phyloP scores from a whole-genome alignment of 805 yeast species.

The Cyberlindnera mrakii region DNA sequence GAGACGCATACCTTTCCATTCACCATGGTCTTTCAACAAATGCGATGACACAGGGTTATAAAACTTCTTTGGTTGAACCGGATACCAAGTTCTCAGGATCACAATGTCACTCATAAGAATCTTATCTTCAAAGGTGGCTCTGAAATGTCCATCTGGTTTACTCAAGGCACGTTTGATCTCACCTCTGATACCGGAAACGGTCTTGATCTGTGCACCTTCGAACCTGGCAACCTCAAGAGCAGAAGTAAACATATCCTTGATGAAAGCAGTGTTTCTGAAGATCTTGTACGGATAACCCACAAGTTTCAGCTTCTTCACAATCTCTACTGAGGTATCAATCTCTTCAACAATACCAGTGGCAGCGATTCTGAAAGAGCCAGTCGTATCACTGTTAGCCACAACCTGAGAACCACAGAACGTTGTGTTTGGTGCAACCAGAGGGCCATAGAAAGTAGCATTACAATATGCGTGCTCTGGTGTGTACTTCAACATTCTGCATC shows the following conservation, averaged over 20 bases:
- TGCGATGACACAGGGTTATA: constrained; percentile 96
- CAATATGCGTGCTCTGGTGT: constrained; percentile 98
- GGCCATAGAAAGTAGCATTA: constrained; percentile 94
- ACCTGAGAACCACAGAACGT: constrained; percentile 94
- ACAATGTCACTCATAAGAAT: constrained; percentile 85
- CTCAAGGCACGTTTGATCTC: constrained; percentile 93
- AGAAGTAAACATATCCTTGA: constrained; percentile 92
- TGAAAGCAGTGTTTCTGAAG: constrained; percentile 93
- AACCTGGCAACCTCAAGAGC: constrained; percentile 94
- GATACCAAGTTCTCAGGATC: constrained; percentile 93
- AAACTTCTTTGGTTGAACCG: constrained; percentile 82
- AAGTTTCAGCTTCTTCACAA: constrained; percentile 90
- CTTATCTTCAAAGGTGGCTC: constrained; percentile 97
- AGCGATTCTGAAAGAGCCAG: constrained; percentile 88
- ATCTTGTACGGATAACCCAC: constrained; percentile 94
- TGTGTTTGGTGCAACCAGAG: constrained; percentile 94
- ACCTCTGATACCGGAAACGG: constrained; percentile 96
- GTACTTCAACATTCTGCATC: constrained; percentile 96
- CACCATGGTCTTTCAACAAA: constrained; percentile 65
- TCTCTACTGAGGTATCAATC: constrained; percentile 80
- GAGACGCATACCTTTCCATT: constrained; percentile 95
- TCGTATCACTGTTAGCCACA: constrained; percentile 76
- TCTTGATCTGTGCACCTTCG: constrained; percentile 95
- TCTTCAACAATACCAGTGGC: constrained; percentile 97
- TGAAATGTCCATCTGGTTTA: constrained; percentile 89